These are phyloP conservation scores for Grigorovia humatica DNA, from an alignment of 805 yeast species.

Conservation along the genomic window DNA sequence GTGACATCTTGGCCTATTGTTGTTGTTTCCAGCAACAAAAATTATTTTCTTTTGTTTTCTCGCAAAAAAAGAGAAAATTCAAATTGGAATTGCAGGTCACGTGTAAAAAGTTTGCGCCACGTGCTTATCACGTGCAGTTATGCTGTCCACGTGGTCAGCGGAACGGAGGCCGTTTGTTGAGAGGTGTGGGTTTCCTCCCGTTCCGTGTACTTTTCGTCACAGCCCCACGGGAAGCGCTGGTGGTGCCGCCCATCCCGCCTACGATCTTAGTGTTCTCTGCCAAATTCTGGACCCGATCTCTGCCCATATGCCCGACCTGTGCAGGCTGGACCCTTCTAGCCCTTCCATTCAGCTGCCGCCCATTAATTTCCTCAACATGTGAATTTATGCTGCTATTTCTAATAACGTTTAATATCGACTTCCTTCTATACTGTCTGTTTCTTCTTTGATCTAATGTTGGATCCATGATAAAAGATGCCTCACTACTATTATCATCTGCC, in stretches of 20 bases:
- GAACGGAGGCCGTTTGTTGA: constrained; percentile 19
- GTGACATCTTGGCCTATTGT: constrained; percentile 51
- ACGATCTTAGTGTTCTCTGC: too few species aligned
- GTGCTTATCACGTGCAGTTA: neutral
- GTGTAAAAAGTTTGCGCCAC: neutral
- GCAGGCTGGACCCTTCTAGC: neutral
- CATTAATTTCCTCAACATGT: neutral
- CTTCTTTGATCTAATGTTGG: constrained; percentile 11
- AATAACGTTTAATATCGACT: constrained; percentile 26
- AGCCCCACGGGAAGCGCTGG: too few species aligned
- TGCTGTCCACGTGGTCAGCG: constrained; percentile 5
- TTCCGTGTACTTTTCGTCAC: neutral
- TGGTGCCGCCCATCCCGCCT: neutral
- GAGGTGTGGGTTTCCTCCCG: neutral
- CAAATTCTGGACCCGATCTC: neutral
- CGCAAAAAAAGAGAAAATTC: too few species aligned
- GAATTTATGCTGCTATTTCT: constrained; percentile 20
- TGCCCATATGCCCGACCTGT: neutral
- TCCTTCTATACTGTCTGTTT: constrained; percentile 19
- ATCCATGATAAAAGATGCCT: constrained; percentile 27
- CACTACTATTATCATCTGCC: constrained; percentile 23
- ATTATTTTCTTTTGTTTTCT: neutral
- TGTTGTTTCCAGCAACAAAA: neutral
- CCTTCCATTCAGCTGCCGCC: neutral
- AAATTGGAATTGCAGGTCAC: neutral